A percentile compares a stretch with the other conserved stretches of the same genome.
phyloP scores from a whole-genome alignment of 805 yeast species.

The Candida maesae region DNA sequence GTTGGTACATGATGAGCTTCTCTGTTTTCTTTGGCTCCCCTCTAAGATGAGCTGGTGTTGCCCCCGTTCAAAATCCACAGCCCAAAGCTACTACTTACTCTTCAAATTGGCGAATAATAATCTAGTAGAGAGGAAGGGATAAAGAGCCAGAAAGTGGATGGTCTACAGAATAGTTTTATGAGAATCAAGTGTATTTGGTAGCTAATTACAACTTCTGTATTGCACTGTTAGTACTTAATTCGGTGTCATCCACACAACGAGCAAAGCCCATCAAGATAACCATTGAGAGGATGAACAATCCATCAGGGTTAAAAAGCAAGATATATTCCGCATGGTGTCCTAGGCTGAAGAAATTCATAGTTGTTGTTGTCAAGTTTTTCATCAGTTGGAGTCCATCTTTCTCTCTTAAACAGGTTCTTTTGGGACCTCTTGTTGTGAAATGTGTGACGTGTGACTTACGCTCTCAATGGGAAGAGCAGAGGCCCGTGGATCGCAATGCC shows the following conservation, averaged over 20 bases:
- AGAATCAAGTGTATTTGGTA: no score
- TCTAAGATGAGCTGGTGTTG: background rate
- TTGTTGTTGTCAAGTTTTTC: slow-evolving; percentile 40
- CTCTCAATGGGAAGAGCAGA: background rate
- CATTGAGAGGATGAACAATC: background rate
- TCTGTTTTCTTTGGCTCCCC: background rate
- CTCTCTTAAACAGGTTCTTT: background rate
- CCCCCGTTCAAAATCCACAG: background rate
- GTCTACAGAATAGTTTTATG: background rate
- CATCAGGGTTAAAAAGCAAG: slow-evolving; percentile 74
- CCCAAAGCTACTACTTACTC: no score
- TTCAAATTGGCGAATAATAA: no score
- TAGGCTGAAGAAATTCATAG: slow-evolving; percentile 75
- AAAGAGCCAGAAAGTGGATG: no score
- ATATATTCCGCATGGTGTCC: slow-evolving; percentile 51
- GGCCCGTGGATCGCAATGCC: background rate
- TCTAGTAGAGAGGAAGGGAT: no score
- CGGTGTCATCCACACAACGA: no score
- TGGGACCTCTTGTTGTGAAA: background rate
- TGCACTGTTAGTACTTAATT: background rate
- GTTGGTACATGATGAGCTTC: background rate
- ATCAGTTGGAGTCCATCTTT: slow-evolving; percentile 27
- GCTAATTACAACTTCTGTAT: no score
- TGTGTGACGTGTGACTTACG: background rate
- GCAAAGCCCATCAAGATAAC: no score